A percentile compares a stretch with the other conserved stretches of the same genome.
phyloP scores from a whole-genome alignment of 2,329 filamentous ascomycete genomes.

The Monilinia fructicola region DNA sequence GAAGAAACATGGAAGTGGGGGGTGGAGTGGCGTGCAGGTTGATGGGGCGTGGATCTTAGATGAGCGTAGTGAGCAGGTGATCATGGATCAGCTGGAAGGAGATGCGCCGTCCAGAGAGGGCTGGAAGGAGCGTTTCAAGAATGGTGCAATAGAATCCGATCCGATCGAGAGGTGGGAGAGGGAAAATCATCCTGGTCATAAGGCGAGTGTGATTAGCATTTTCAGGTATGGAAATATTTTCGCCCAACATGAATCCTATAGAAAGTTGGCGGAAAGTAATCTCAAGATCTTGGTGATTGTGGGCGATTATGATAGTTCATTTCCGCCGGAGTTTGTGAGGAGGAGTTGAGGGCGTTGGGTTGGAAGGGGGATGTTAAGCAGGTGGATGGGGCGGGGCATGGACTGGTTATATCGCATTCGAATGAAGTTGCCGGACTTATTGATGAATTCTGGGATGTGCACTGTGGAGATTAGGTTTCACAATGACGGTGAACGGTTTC shows the following conservation, averaged over 20 bases:
- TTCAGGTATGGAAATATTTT: constrained; percentile 48
- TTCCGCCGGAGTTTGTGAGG: neutral
- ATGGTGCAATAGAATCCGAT: constrained; percentile 49
- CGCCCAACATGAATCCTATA: constrained; percentile 36
- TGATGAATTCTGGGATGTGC: neutral
- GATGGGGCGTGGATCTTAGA: constrained; percentile 28
- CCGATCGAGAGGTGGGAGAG: constrained; percentile 52
- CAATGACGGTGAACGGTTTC: no score
- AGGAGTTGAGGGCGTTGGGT: neutral
- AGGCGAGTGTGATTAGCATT: constrained; percentile 47
- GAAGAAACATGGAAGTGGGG: constrained; percentile 33
- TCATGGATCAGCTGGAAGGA: constrained; percentile 43
- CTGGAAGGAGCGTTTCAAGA: constrained; percentile 46
- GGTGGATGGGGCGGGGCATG: neutral
- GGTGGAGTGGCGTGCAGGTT: constrained; percentile 21
- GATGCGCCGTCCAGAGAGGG: constrained; percentile 40
- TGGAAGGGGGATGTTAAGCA: neutral
- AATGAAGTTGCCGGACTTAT: neutral
- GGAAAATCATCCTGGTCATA: constrained; percentile 48
- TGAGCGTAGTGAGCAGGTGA: neutral
- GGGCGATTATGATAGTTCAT: neutral
- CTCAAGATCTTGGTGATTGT: neutral
- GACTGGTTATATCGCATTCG: neutral
- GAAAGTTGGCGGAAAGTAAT: neutral
- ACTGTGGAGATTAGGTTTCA: no score